Percentiles rank a stretch among this genome's conserved stretches.
phyloP scores from a whole-genome alignment of 1,139 yeast genomes.

The Barnettozyma hawaiiensis region DNA sequence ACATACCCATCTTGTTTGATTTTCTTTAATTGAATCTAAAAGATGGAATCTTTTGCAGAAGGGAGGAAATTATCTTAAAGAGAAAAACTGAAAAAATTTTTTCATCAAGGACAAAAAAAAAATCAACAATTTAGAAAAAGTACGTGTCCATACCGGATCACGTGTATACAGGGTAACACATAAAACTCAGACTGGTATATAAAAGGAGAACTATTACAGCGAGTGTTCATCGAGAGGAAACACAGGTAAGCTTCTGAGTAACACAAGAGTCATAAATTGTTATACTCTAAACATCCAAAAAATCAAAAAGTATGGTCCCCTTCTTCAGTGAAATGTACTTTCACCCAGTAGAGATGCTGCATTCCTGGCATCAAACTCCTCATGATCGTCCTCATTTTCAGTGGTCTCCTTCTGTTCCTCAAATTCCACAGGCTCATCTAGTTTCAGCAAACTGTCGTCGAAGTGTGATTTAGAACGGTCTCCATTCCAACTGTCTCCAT shows the following conservation, averaged over 20 bases:
- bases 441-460: conserved; percentile 25
- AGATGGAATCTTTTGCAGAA: conserved; percentile 12
- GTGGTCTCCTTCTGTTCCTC: conserved; percentile 12
- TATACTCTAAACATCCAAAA: neutral
- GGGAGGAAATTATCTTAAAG: conserved; percentile 6
- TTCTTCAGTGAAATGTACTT: conserved; percentile 45
- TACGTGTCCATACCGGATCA: conserved; percentile 4
- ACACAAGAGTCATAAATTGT: neutral
- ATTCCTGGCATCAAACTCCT: conserved; percentile 61
- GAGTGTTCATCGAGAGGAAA: too few species aligned
- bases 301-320: conserved; percentile 27
- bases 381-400: conserved; percentile 11
- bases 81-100: conserved; percentile 11
- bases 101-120: conserved; percentile 6
- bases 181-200: too few species aligned
- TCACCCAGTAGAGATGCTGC: conserved; percentile 80
- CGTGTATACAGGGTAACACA: neutral
- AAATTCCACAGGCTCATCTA: conserved; percentile 28
- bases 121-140: too few species aligned
- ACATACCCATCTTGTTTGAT: conserved; percentile 27
- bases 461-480: conserved; percentile 37
- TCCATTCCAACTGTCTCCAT: conserved; percentile 60
- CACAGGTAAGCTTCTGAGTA: too few species aligned
- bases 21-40: conserved; percentile 12
- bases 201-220: too few species aligned